Evolutionary conservation across 805 yeast species (phyloP).

Genomic region (Komagataella mondaviorum): DNA sequence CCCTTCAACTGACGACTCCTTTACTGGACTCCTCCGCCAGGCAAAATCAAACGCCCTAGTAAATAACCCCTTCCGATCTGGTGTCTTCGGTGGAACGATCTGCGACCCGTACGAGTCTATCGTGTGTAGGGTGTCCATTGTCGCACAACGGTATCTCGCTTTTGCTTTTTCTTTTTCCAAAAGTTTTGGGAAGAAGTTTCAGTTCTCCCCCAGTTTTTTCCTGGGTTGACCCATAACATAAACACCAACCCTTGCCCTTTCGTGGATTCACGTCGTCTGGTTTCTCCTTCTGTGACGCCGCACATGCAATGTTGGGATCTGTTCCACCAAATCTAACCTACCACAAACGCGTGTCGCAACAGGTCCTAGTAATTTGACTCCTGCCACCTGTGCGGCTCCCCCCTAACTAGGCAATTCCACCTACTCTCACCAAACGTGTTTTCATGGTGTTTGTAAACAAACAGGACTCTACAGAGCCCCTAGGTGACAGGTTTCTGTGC

Average conservation of each 20-base stretch:
- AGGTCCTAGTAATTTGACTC: neutral
- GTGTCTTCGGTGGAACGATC: constrained; percentile 4
- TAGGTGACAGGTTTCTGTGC: neutral
- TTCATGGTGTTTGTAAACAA: neutral
- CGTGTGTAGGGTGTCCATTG: neutral
- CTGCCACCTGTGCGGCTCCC: neutral
- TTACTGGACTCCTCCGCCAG: neutral
- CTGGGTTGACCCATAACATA: neutral
- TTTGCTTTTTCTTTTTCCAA: too few species aligned
- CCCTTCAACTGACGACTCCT: neutral
- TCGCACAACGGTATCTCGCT: neutral
- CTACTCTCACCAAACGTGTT: neutral
- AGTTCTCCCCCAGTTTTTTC: too few species aligned
- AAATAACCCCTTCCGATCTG: constrained; percentile 2
- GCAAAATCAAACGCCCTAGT: constrained; percentile 2
- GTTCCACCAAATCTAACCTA: neutral
- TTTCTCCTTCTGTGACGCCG: neutral
- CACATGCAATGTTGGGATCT: neutral
- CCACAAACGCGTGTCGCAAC: neutral
- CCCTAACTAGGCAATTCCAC: neutral
- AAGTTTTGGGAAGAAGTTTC: neutral
- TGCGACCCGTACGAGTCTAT: neutral
- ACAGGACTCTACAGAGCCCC: neutral
- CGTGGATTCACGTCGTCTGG: neutral
- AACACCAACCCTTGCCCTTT: neutral